A percentile compares a stretch with the other conserved stretches of the same genome.
These are phyloP conservation scores for Ichthyophonus hoferi DNA, from an alignment of 208 protist species.

Conservation along the genomic window DNA sequence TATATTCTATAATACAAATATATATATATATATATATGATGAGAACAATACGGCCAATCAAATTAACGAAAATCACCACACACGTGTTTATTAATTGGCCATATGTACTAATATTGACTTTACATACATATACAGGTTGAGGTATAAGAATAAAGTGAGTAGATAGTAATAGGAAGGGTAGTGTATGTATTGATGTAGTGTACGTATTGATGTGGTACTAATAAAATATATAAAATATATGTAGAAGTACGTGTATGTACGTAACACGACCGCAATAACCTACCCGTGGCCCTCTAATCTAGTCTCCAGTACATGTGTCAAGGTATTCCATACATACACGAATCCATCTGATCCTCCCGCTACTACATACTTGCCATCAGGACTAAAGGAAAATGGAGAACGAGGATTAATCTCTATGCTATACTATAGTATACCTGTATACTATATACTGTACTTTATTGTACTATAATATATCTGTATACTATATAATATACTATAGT, in stretches of 20 bases:
- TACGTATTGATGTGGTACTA: neutral
- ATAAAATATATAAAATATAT: no score
- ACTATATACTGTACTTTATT: no score
- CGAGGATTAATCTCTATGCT: no score
- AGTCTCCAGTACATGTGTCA: slow-evolving; percentile 30
- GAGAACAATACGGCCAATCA: neutral
- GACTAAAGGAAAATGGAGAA: no score
- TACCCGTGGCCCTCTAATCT: slow-evolving; percentile 21
- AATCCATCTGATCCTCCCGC: slow-evolving; percentile 46
- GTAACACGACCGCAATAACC: no score
- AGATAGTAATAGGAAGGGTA: neutral
- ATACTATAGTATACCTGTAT: no score
- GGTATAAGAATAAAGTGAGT: neutral
- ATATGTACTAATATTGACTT: no score
- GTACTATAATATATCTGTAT: no score
- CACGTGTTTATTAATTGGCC: no score
- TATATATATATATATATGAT: neutral
- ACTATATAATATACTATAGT: no score
- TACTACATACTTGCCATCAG: slow-evolving; percentile 55
- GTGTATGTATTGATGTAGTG: neutral
- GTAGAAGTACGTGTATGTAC: no score
- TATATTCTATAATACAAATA: neutral
- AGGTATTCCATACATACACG: slow-evolving; percentile 53
- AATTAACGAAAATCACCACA: no score
- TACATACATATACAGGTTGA: neutral